Evolutionary conservation across 2,329 filamentous ascomycete genomes (phyloP).

Genomic region (Didymella pinodella): DNA sequence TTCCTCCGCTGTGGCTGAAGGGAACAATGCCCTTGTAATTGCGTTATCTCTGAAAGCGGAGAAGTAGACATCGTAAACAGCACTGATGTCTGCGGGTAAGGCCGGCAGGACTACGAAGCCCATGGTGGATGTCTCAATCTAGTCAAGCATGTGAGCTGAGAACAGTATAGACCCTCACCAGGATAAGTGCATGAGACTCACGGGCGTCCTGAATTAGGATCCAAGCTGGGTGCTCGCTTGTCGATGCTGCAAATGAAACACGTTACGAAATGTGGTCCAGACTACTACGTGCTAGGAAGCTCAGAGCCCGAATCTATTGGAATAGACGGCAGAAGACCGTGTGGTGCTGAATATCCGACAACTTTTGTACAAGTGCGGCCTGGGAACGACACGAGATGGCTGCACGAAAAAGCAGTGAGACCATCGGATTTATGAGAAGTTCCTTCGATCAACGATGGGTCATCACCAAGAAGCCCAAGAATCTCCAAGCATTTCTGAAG

Average conservation of each 20-base stretch:
- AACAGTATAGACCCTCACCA: not conserved
- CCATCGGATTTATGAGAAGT: constrained; percentile 1
- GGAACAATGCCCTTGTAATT: constrained; percentile 56
- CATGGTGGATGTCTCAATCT: constrained; percentile 23
- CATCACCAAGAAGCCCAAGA: constrained; percentile 18
- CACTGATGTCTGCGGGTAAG: constrained; percentile 57
- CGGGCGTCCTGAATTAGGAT: not conserved
- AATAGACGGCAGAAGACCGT: not conserved
- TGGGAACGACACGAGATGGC: not conserved
- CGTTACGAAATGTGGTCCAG: constrained; percentile 6
- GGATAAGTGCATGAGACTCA: constrained; percentile 10
- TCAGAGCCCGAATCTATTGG: not conserved
- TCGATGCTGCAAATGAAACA: constrained; percentile 1
- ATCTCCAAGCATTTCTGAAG: constrained; percentile 3
- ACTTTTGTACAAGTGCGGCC: not conserved
- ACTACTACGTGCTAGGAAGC: constrained; percentile 3
- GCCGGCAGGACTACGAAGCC: constrained; percentile 56
- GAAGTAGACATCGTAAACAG: constrained; percentile 60
- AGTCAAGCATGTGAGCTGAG: constrained; percentile 11
- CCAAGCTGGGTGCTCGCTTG: constrained; percentile 1
- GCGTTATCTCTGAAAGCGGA: constrained; percentile 55
- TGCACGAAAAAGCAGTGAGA: constrained; percentile 1
- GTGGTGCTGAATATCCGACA: constrained; percentile 1
- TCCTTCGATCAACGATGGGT: not conserved
- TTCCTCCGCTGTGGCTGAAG: constrained; percentile 37